Evolutionary conservation across 2,329 filamentous ascomycete species (phyloP).

Genomic region (Pestalotiopsis sp.): DNA sequence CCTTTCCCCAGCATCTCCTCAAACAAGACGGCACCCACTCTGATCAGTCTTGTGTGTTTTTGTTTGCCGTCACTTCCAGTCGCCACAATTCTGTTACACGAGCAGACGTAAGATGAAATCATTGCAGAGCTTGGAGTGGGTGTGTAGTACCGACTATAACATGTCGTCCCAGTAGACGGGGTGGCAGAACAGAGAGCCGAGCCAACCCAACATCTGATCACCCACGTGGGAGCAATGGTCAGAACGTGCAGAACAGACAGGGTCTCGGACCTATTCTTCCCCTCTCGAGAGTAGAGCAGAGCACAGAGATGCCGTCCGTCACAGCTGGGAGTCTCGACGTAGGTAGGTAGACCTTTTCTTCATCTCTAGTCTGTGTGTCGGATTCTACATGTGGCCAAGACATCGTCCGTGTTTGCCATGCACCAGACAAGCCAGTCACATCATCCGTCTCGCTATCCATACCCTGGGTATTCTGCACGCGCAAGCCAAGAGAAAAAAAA

Average conservation of each 20-base stretch:
- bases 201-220: neutral
- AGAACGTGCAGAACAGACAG: neutral
- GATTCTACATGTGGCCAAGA: neutral
- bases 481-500: neutral
- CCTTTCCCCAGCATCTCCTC: no score
- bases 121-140: neutral
- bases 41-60: neutral
- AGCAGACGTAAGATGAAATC: neutral
- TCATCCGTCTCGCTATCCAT: neutral
- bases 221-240: neutral
- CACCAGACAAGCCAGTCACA: neutral
- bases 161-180: neutral
- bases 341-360: neutral
- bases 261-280: neutral
- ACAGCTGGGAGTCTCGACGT: neutral
- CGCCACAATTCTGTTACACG: neutral
- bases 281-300: neutral
- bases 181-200: neutral
- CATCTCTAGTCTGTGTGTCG: neutral
- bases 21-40: neutral
- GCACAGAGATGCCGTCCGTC: no score
- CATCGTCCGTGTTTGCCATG: neutral
- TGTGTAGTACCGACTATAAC: neutral
- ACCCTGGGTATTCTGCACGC: neutral
- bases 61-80: neutral